Base-by-base conservation (phyloP, 1,284 basidiomycete genomes). In the Omphalotus olearius region DNA sequence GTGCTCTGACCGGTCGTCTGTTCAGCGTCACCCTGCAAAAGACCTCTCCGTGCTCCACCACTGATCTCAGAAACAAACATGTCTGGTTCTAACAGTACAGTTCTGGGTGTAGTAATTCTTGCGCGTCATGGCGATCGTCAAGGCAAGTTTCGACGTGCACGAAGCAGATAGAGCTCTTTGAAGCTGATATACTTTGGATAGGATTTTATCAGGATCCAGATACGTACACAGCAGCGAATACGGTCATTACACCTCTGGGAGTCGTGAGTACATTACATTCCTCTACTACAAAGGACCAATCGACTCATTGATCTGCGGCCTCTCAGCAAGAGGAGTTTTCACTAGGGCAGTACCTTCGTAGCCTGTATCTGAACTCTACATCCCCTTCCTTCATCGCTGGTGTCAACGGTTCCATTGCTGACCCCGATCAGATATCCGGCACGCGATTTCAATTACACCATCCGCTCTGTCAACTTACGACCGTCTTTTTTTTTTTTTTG, bases 231-330 rank as follows among this genome's bases (percentile, higher is more conserved):
- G 74, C 85, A 4, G 74, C 77, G 6, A 69, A 73, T 41, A 91
- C 89, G 7, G 71, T 75, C 52, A 81, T 91, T 58, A 93, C 91
- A 1, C 81, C 90, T 14, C 74, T 93, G 25, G 91, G 91, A 45
- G 85, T 83, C 64, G 85, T 87, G 58, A 48, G 71, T 60, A 44
- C 30, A 17, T 30, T 46, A 20, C 6, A 42, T 35, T 23, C n/a
- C 35, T n/a, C 10, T 28, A 25, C n/a, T n/a, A n/a, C n/a, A n/a
- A n/a, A n/a, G n/a, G n/a, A n/a, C n/a, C n/a, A n/a, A n/a, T 18
- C 17, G 49, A 10, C 51, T 41, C 39, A 54, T 58, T 56, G 58
- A 55, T 46, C 44, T 54, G 23, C 53, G n/a, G n/a, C n/a, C n/a
- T n/a, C n/a, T n/a, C n/a, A 85, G 82, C 65, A 67, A 60, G 74